phyloP scores from a whole-genome alignment of 176 grass and related monocot genomes.

The Hsuehochloa calcarea region DNA sequence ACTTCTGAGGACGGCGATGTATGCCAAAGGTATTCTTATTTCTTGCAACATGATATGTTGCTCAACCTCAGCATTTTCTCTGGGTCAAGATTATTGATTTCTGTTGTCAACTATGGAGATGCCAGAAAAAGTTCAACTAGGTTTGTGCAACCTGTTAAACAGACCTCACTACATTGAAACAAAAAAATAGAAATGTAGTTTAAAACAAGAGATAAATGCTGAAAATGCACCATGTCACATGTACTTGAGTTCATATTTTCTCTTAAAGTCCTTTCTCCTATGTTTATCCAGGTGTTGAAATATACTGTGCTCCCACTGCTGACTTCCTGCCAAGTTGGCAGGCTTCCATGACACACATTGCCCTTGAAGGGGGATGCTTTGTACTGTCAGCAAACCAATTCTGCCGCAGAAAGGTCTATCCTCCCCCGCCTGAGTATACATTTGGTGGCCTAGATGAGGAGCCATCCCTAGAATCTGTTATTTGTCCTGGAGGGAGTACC shows the following conservation, averaged over 20 bases:
- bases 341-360: constrained; percentile 85
- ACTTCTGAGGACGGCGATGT: constrained; percentile 75
- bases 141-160: not conserved
- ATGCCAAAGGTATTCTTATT: constrained; percentile 77
- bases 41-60: constrained; percentile 6
- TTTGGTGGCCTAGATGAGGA: constrained; percentile 69
- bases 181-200: not conserved
- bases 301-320: constrained; percentile 93
- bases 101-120: not conserved
- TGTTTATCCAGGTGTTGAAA: constrained; percentile 68
- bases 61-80: not conserved
- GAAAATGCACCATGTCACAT: constrained; percentile 20
- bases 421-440: constrained; percentile 64
- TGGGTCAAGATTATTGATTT: not conserved
- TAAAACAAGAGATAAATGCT: not conserved
- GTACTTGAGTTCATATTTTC: constrained; percentile 11
- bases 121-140: not conserved
- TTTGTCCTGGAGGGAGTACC: constrained; percentile 81
- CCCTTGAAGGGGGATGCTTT: constrained; percentile 90
- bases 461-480: constrained; percentile 63
- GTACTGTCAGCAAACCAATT: constrained; percentile 82
- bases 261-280: constrained; percentile 2
- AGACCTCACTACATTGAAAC: not conserved
- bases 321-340: constrained; percentile 64
- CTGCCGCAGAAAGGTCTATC: constrained; percentile 69